These are phyloP conservation scores for Tetracladium setigerum DNA, from an alignment of 495 filamentous ascomycete genomes.

Conservation along the genomic window DNA sequence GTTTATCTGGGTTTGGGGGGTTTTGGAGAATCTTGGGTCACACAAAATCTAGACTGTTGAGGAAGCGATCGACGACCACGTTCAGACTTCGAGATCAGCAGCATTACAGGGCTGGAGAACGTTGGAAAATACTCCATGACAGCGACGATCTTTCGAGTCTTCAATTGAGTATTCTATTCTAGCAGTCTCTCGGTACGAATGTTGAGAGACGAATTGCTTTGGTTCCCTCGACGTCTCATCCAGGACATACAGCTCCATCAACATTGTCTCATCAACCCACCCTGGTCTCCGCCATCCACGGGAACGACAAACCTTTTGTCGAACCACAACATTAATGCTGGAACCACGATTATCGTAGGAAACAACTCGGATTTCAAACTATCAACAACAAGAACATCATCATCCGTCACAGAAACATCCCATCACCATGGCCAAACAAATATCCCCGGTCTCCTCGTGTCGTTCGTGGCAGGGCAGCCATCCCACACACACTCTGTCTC, in stretches of 20 bases:
- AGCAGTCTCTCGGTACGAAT: too few relatives aligned
- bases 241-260: too few relatives aligned
- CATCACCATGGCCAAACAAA: not conserved
- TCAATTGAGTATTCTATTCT: too few relatives aligned
- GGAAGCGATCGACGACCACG: too few relatives aligned
- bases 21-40: not conserved
- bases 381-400: not conserved
- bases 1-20: constrained; percentile 10
- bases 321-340: constrained; percentile 15
- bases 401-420: not conserved
- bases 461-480: not conserved
- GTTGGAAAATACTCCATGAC: too few relatives aligned
- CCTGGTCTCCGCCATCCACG: not conserved
- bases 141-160: too few relatives aligned
- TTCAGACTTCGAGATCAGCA: too few relatives aligned
- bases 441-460: not conserved
- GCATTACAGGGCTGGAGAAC: too few relatives aligned
- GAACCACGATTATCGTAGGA: constrained; percentile 21
- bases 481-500: constrained; percentile 12
- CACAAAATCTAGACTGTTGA: too few relatives aligned
- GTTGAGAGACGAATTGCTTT: too few relatives aligned
- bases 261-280: too few relatives aligned
- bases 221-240: too few relatives aligned
- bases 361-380: not conserved
- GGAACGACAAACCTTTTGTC: constrained; percentile 14